Base-by-base conservation (phyloP, 345 rosid genomes). In the Stellera chamaejasme region DNA sequence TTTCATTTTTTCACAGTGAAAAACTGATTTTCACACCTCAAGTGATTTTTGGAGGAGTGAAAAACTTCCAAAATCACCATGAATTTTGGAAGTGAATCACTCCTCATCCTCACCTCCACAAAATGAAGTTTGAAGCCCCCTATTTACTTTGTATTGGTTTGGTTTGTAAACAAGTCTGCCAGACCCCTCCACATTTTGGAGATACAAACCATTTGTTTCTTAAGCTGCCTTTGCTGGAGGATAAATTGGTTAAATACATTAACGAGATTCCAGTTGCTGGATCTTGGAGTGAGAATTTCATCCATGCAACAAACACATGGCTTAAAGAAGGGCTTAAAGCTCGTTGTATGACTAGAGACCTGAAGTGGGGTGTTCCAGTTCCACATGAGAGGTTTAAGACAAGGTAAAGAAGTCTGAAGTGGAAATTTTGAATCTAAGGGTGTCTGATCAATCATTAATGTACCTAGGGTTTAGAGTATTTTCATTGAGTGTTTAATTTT, bases 281-380 rank as follows among this genome's bases (percentile, higher is more conserved):
- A 60, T 77, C 82, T 28, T 94, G 99, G 99, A 94, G 97, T 80
- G 88, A 80, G 66, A 94, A 94, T 78, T 97, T 97, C 59, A 77
- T 90, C 73, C 85, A 90, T 63, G 75, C 87, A 8, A 94, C 99
- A 14, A 58, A 82, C 60, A 85, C 88, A 53, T 90, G 99, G 99
- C 94, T 90, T 57, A 85, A 69, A 64, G 99, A 94, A 72, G 99
- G 99, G 58, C 75, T 94, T 61, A 90, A 66, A 65, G 70, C 70
- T 46, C 77, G 99, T 43, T 90, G 99, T 61, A 94, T 94, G 58
- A 94, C 99, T 10, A 84, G 99, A 69, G 99, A 94, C 76, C 76
- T 94, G 62, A 94, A 90, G 70, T 94, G 99, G 99, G 99, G 99
- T 27, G 97, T 94, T 62, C 90, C 99, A 28, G 99, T 89, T 54